These are phyloP conservation scores for Rhododendron simsii DNA, from an alignment of 148 eudicot genomes.

Conservation along the genomic window DNA sequence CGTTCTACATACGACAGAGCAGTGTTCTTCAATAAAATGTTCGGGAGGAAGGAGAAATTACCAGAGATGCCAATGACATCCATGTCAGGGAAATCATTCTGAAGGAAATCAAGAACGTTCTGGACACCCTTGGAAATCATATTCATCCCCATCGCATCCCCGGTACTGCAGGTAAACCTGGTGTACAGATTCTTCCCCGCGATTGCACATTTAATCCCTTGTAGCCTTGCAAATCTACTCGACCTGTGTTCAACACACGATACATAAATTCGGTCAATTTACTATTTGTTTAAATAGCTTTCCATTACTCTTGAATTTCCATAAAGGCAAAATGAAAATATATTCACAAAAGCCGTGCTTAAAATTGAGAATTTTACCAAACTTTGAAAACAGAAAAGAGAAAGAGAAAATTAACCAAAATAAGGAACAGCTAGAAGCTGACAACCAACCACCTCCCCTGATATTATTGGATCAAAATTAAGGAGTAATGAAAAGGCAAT, in stretches of 20 bases:
- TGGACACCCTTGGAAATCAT: slow-evolving; percentile 50
- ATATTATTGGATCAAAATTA: no score
- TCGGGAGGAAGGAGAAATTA: slow-evolving; percentile 2
- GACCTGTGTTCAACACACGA: slow-evolving; percentile 18
- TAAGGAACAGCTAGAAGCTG: no score
- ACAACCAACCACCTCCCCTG: no score
- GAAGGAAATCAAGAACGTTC: slow-evolving; percentile 41
- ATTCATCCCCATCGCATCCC: slow-evolving; percentile 55
- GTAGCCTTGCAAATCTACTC: slow-evolving; percentile 44
- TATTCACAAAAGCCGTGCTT: no score
- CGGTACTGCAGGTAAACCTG: slow-evolving; percentile 41
- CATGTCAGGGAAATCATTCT: slow-evolving; percentile 39
- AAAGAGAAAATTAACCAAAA: no score
- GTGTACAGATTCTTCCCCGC: slow-evolving; percentile 49
- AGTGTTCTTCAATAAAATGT: not conserved
- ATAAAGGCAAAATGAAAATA: no score
- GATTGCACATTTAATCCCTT: slow-evolving; percentile 32
- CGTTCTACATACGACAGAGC: not conserved
- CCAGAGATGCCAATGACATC: slow-evolving; percentile 48
- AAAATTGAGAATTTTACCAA: no score
- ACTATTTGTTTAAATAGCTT: not conserved
- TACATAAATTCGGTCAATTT: not conserved
- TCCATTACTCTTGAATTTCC: not conserved
- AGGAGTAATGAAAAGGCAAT: not conserved
- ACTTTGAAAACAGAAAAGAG: no score